A percentile compares a stretch with the other conserved stretches of the same genome.
phyloP scores from a whole-genome alignment of 2,329 filamentous ascomycete genomes.

The Fusarium ambrosium region DNA sequence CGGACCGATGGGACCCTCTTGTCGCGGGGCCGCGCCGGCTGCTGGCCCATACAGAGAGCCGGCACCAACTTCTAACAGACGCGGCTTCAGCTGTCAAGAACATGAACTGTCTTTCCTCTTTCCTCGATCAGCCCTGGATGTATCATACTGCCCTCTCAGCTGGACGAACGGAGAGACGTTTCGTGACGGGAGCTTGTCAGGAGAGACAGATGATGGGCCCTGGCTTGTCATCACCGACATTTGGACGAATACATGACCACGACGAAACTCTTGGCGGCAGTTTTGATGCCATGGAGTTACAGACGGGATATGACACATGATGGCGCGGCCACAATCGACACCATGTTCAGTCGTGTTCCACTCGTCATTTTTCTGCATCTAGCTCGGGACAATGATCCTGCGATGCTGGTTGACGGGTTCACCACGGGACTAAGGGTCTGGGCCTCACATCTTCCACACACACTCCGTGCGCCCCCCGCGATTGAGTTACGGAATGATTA shows the following conservation, averaged over 20 bases:
- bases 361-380: not conserved
- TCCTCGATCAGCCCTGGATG: not conserved
- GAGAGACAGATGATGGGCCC: not conserved
- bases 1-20: not conserved
- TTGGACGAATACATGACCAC: not conserved
- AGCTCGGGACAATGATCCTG: not conserved
- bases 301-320: conserved; percentile 1
- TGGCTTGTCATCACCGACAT: not conserved
- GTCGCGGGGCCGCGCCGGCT: not conserved
- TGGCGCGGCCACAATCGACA: not conserved
- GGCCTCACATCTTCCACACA: not conserved
- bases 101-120: not conserved
- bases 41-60: not conserved
- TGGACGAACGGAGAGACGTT: not conserved
- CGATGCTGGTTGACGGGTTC: not conserved
- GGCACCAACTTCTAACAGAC: not conserved
- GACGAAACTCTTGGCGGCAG: not conserved
- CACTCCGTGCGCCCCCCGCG: not conserved
- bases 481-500: conserved; percentile 11
- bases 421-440: not conserved
- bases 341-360: not conserved
- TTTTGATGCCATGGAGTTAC: not conserved
- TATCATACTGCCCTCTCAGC: not conserved
- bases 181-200: not conserved
- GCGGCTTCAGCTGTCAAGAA: conserved; percentile 1